Conservation (phyloP, 371 early-diverging fungal species). For the Mortierella sp. region DNA sequence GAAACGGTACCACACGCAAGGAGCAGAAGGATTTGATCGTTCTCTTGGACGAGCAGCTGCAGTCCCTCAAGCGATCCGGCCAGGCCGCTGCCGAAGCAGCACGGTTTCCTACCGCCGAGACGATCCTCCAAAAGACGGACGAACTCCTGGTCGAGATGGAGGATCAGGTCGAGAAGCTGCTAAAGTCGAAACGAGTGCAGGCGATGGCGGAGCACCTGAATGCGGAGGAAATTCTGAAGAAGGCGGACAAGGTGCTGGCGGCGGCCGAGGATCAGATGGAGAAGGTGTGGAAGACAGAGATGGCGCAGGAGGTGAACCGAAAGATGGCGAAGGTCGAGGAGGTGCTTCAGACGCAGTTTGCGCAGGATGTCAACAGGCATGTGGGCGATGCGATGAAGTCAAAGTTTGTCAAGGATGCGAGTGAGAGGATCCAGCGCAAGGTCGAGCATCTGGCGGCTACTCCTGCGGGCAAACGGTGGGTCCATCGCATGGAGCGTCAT, state of each 20-base stretch:
- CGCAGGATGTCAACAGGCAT: background rate
- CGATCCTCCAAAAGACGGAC: constrained; percentile 8
- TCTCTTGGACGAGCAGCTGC: background rate
- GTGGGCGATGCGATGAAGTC: background rate
- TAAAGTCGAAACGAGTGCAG: background rate
- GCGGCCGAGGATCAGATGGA: constrained; percentile 3
- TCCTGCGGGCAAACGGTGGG: constrained; percentile 6
- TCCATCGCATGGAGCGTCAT: background rate
- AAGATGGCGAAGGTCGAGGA: background rate
- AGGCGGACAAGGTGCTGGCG: constrained; percentile 6
- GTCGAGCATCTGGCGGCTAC: background rate
- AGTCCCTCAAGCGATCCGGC: constrained; percentile 2
- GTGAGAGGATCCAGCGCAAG: background rate
- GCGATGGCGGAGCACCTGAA: background rate
- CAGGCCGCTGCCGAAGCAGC: background rate
- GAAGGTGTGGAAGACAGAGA: background rate
- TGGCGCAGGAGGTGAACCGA: background rate
- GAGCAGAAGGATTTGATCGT: background rate
- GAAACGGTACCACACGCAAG: background rate
- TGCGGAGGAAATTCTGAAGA: background rate
- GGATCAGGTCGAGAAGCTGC: background rate
- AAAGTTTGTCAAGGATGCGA: background rate
- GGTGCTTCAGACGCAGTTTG: background rate
- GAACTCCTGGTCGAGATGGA: constrained; percentile 4
- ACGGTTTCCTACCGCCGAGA: constrained; percentile 5